Evolutionary conservation across 2,329 filamentous ascomycete species (phyloP).

Genomic region (Zymoseptoria brevis): DNA sequence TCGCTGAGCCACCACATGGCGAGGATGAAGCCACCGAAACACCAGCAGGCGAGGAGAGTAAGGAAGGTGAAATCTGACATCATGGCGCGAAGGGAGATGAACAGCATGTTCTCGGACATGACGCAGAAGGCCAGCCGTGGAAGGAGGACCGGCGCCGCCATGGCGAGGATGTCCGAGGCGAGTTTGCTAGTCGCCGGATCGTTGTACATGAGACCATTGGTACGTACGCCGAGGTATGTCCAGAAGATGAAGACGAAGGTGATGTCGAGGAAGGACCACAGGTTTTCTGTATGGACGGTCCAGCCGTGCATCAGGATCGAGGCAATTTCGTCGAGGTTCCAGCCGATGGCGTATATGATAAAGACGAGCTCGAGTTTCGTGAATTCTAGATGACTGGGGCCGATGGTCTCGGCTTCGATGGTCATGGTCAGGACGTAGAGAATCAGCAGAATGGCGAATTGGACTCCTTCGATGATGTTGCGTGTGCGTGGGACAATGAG

Average conservation of each 20-base stretch:
- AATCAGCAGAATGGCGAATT: conserved; percentile 61
- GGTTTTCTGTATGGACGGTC: conserved; percentile 78
- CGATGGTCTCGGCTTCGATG: conserved; percentile 49
- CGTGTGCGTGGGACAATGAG: conserved; percentile 73
- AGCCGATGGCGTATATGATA: conserved; percentile 65
- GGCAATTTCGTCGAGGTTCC: conserved; percentile 70
- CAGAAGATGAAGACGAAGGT: conserved; percentile 66
- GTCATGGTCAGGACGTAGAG: conserved; percentile 69
- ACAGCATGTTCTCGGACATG: conserved; percentile 75
- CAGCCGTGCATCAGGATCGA: conserved; percentile 68
- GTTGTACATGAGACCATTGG: conserved; percentile 53
- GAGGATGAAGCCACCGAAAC: conserved; percentile 72
- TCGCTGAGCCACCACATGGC: conserved; percentile 72
- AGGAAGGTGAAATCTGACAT: conserved; percentile 77
- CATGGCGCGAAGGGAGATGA: conserved; percentile 74
- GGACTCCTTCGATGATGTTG: conserved; percentile 64
- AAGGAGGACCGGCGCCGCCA: conserved; percentile 69
- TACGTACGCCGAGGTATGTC: conserved; percentile 58
- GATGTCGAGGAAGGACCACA: conserved; percentile 82
- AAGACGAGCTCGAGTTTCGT: conserved; percentile 57
- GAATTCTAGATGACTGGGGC: conserved; percentile 27
- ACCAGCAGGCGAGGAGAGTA: conserved; percentile 69
- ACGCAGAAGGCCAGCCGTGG: conserved; percentile 75
- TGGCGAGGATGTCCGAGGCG: conserved; percentile 68
- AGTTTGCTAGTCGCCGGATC: conserved; percentile 26